Evolutionary conservation across 306 rosid genomes (phyloP).

Genomic region (Vigna trinervia): DNA sequence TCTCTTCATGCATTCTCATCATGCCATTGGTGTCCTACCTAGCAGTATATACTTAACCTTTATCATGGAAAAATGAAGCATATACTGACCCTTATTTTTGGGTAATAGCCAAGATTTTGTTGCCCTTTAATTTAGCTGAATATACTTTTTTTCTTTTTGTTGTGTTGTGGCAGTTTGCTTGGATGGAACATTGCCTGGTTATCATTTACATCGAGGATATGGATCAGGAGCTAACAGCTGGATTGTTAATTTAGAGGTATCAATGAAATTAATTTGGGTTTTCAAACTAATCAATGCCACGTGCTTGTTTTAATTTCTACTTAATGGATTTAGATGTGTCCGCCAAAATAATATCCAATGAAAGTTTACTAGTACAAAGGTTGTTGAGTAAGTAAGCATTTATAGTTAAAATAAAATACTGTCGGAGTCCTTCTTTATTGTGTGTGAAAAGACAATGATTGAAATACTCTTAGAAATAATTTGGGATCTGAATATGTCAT

Average conservation of each 20-base stretch:
- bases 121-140: conserved; percentile 32
- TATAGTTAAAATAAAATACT: neutral
- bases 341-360: neutral
- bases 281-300: conserved; percentile 30
- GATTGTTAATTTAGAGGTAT: conserved; percentile 92
- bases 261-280: conserved; percentile 6
- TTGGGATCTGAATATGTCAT: conserved; percentile 8
- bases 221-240: conserved; percentile 93
- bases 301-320: neutral
- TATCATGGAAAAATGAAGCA: neutral
- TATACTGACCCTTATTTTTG: neutral
- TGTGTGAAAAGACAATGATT: neutral
- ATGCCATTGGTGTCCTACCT: neutral
- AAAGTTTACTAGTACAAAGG: neutral
- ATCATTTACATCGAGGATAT: conserved; percentile 78
- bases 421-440: neutral
- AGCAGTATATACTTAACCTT: neutral
- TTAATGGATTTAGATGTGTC: neutral
- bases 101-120: neutral
- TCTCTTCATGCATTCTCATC: neutral
- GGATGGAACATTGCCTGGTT: conserved; percentile 95
- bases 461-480: neutral
- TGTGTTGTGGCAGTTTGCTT: conserved; percentile 64
- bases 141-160: neutral
- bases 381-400: neutral